Percentiles rank a stretch among this genome's conserved stretches.
Evolutionary conservation across 1,284 basidiomycete species (phyloP).

Genomic region (Microbotryomycetes sp.): DNA sequence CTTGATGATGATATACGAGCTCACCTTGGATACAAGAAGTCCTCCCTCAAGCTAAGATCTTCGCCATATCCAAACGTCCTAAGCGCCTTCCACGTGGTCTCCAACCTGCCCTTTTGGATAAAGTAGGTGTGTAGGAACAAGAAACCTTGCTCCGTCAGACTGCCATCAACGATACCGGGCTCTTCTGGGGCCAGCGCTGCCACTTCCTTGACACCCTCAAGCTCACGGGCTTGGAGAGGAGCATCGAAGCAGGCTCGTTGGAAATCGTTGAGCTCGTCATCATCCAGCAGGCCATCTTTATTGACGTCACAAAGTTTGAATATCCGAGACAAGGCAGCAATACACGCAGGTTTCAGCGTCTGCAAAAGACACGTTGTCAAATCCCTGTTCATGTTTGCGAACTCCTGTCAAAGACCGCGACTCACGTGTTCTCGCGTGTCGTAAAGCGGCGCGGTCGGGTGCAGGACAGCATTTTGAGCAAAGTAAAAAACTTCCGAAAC

Average conservation of each 20-base stretch:
- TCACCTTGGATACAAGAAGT: constrained; percentile 76
- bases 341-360: constrained; percentile 89
- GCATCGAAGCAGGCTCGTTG: constrained; percentile 56
- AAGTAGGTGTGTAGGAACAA: constrained; percentile 93
- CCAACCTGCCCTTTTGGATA: constrained; percentile 89
- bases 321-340: constrained; percentile 81
- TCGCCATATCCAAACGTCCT: constrained; percentile 94
- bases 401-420: constrained; percentile 4
- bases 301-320: constrained; percentile 93
- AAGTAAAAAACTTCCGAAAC: constrained; percentile 99
- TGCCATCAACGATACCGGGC: constrained; percentile 64
- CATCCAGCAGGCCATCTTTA: constrained; percentile 86
- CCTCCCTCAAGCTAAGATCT: constrained; percentile 80
- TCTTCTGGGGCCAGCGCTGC: constrained; percentile 12
- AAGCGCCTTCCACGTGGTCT: constrained; percentile 97
- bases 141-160: constrained; percentile 90
- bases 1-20: constrained; percentile 26
- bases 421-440: constrained; percentile 87
- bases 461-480: constrained; percentile 94
- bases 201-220: constrained; percentile 52
- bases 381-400: not conserved
- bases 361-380: constrained; percentile 37
- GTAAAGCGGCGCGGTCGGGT: constrained; percentile 94
- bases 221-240: constrained; percentile 82
- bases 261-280: constrained; percentile 90